A percentile compares a stretch with the other conserved stretches of the same genome.
Evolutionary conservation across 2,329 filamentous ascomycete species (phyloP).

Genomic region (Colletotrichum sojae): DNA sequence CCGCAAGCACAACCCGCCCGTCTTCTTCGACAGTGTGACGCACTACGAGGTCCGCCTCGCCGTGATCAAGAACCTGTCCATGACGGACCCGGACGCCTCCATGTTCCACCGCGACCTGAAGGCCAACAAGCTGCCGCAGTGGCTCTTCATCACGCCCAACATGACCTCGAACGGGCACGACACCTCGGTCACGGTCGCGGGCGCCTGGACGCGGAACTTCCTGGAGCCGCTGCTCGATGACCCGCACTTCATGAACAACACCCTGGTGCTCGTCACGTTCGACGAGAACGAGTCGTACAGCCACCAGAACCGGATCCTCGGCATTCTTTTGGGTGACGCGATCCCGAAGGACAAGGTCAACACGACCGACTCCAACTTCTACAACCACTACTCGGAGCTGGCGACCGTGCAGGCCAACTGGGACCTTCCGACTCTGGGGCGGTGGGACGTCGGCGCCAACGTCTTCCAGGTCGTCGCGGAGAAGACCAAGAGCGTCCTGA

Average conservation of each 20-base stretch:
- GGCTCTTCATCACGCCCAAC: constrained; percentile 80
- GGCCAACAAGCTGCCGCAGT: constrained; percentile 76
- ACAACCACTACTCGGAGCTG: constrained; percentile 80
- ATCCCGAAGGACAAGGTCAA: constrained; percentile 75
- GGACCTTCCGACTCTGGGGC: constrained; percentile 77
- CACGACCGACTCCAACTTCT: constrained; percentile 78
- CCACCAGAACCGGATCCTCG: constrained; percentile 77
- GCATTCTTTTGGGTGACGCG: constrained; percentile 81
- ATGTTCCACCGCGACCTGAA: constrained; percentile 78
- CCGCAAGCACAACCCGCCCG: constrained; percentile 81
- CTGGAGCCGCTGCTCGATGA: constrained; percentile 79
- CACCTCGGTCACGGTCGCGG: constrained; percentile 77
- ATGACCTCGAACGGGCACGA: constrained; percentile 86
- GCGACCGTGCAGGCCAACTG: constrained; percentile 79
- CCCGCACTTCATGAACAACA: constrained; percentile 80
- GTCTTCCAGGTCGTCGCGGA: constrained; percentile 74
- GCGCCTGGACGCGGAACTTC: constrained; percentile 77
- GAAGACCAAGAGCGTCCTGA: constrained; percentile 69
- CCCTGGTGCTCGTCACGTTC: constrained; percentile 82
- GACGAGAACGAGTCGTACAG: constrained; percentile 83
- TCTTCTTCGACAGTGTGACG: constrained; percentile 77
- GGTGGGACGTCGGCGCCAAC: constrained; percentile 81
- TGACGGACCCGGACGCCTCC: constrained; percentile 58
- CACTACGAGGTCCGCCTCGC: constrained; percentile 71
- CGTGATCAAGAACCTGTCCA: constrained; percentile 79